Conservation (phyloP, 495 filamentous ascomycete genomes). For the Annulohypoxylon stygium region DNA sequence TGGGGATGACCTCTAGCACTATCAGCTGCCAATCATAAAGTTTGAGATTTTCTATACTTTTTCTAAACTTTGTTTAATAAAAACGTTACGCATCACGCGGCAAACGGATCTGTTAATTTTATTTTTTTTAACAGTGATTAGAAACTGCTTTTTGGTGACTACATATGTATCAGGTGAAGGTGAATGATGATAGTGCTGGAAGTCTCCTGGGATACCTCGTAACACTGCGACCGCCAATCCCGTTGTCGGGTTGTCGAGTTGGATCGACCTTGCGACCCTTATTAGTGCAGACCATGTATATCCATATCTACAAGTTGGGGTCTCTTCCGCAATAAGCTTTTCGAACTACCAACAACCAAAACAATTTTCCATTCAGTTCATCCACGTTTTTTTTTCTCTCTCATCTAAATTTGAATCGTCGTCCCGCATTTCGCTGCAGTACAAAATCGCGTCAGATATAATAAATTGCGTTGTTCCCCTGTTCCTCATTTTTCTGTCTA, state of each 20-base stretch:
- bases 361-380: slow-evolving; percentile 13
- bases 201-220: slow-evolving; percentile 17
- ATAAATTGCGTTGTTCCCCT: not conserved
- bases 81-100: not conserved
- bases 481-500: not conserved
- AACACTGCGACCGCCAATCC: slow-evolving; percentile 25
- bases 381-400: not conserved
- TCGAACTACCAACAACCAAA: slow-evolving; percentile 18
- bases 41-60: slow-evolving; percentile 20
- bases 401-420: not conserved
- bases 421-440: not conserved
- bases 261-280: slow-evolving; percentile 10
- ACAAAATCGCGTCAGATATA: not conserved
- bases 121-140: not conserved
- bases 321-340: slow-evolving; percentile 20
- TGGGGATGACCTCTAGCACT: slow-evolving; percentile 38
- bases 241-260: slow-evolving; percentile 3
- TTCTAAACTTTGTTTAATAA: not conserved
- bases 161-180: slow-evolving; percentile 12
- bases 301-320: slow-evolving; percentile 21
- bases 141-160: slow-evolving; percentile 23
- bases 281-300: slow-evolving; percentile 11
- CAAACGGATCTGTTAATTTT: slow-evolving; percentile 21
- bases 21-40: slow-evolving; percentile 31
- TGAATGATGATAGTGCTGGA: slow-evolving; percentile 29